phyloP scores from a whole-genome alignment of 2,329 filamentous ascomycete genomes.

The Aspergillus chevalieri region DNA sequence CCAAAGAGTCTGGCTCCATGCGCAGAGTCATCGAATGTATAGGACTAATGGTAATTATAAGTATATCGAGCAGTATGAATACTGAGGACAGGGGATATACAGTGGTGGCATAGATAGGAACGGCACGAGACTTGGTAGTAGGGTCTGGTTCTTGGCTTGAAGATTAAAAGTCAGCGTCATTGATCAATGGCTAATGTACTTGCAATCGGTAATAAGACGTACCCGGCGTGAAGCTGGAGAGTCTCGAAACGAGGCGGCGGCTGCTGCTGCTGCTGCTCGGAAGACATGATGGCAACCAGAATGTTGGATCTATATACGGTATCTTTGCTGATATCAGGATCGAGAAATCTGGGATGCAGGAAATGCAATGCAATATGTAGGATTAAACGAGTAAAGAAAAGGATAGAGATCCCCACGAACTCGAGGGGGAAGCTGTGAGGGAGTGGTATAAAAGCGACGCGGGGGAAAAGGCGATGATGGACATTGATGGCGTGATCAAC shows the following conservation, averaged over 20 bases:
- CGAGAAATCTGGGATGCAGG: too few relatives aligned
- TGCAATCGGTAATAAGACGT: conserved; percentile 25
- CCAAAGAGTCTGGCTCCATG: conserved; percentile 92
- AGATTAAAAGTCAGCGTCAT: conserved; percentile 7
- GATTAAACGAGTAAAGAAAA: not conserved
- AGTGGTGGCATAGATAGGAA: conserved; percentile 94
- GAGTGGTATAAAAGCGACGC: not conserved
- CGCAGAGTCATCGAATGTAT: conserved; percentile 88
- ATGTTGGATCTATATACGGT: not conserved
- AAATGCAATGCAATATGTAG: not conserved
- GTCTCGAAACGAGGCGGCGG: conserved; percentile 64
- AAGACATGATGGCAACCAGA: conserved; percentile 23
- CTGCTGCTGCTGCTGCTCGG: conserved; percentile 14
- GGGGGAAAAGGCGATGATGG: not conserved
- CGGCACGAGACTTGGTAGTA: conserved; percentile 77
- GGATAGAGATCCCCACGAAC: not conserved
- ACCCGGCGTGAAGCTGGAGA: conserved; percentile 79
- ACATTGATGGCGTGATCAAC: not conserved
- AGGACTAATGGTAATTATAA: conserved; percentile 55
- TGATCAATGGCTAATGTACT: not conserved
- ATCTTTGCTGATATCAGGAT: too few relatives aligned
- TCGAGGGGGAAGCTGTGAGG: not conserved
- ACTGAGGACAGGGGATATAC: conserved; percentile 31
- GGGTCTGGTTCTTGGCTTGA: conserved; percentile 71
- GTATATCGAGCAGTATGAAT: not conserved